These are phyloP conservation scores for Cavenderia fasciculata DNA, from an alignment of 78 protist genomes.

Conservation along the genomic window DNA sequence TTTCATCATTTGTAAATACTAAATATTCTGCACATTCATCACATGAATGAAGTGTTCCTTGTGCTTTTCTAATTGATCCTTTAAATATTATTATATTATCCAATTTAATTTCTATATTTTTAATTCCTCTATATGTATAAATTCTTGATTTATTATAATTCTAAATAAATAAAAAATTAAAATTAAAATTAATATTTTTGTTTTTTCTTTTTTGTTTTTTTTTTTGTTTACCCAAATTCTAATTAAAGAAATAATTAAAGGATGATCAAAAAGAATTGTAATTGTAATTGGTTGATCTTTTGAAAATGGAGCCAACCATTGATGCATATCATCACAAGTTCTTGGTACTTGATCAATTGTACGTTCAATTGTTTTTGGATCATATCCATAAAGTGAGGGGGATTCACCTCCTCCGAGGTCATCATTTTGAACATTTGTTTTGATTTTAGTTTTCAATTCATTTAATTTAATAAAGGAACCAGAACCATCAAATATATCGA, in stretches of 20 bases:
- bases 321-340: constrained; percentile 88
- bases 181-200: not conserved
- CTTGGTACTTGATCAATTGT: constrained; percentile 77
- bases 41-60: constrained; percentile 48
- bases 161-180: not conserved
- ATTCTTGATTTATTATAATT: constrained; percentile 90
- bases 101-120: constrained; percentile 47
- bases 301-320: constrained; percentile 91
- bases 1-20: constrained; percentile 53
- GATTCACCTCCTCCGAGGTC: not conserved
- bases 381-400: constrained; percentile 57
- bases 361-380: constrained; percentile 83
- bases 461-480: constrained; percentile 38
- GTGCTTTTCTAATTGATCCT: constrained; percentile 82
- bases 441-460: constrained; percentile 54
- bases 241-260: constrained; percentile 42
- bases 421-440: constrained; percentile 9
- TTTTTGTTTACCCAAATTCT: constrained; percentile 69
- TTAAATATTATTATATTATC: constrained; percentile 80
- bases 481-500: constrained; percentile 76
- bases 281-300: constrained; percentile 52
- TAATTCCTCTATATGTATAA: constrained; percentile 80
- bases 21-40: constrained; percentile 69
- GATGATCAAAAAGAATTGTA: constrained; percentile 31
- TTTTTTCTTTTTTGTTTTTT: too few species aligned